These are phyloP conservation scores for Nicotiana noctiflora DNA, from an alignment of 257 asterid species.

Conservation along the genomic window DNA sequence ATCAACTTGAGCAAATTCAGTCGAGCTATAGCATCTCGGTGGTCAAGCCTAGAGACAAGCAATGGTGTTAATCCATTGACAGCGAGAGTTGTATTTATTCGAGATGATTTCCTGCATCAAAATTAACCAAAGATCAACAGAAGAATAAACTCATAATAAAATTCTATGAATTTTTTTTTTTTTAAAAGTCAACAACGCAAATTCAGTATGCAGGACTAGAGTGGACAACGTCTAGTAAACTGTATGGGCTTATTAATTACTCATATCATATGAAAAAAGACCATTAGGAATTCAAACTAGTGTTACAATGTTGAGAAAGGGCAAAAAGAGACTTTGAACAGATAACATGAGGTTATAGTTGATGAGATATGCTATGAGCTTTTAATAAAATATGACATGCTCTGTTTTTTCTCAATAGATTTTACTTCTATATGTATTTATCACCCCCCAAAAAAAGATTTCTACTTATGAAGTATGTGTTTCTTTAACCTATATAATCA, in stretches of 20 bases:
- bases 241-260: not conserved
- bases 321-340: not conserved
- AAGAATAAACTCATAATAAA: not conserved
- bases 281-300: not conserved
- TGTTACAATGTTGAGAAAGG: not conserved
- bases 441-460: not conserved
- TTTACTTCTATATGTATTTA: conserved; percentile 4
- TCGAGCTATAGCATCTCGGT: conserved; percentile 96
- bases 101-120: conserved; percentile 87
- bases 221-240: not conserved
- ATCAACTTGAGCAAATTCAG: conserved; percentile 81
- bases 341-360: not conserved
- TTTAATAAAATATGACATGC: not conserved
- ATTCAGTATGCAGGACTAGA: not conserved
- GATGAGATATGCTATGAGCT: not conserved
- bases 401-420: not conserved
- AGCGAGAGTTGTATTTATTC: conserved; percentile 89
- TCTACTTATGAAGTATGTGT: not conserved
- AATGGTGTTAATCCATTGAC: conserved; percentile 93
- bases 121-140: conserved; percentile 10
- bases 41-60: conserved; percentile 78
- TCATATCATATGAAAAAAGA: not conserved
- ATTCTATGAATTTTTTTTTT: not conserved
- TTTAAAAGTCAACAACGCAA: not conserved
- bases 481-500: not conserved